phyloP scores from a whole-genome alignment of 768 basidiomycete genomes.

The Suillus weaverae region DNA sequence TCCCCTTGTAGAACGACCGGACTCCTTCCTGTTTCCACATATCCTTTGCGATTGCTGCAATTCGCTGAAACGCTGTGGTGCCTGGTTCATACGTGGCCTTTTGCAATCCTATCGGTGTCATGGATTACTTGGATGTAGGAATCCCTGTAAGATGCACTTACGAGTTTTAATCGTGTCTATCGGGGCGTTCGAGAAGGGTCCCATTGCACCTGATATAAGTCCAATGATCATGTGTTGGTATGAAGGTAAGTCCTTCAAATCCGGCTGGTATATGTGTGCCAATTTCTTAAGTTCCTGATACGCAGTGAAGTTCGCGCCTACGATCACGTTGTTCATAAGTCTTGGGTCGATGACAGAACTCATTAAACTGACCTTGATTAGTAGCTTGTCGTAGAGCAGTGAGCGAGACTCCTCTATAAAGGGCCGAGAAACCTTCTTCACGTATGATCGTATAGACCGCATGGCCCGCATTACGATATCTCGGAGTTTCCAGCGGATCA shows the following conservation, averaged over 20 bases:
- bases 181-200: conserved; percentile 97
- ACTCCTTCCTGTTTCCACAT: conserved; percentile 94
- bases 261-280: conserved; percentile 76
- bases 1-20: conserved; percentile 95
- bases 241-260: conserved; percentile 76
- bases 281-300: conserved; percentile 96
- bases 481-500: conserved; percentile 89
- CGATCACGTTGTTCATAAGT: not conserved
- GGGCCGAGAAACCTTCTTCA: conserved; percentile 82
- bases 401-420: conserved; percentile 91
- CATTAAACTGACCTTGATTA: conserved; percentile 72
- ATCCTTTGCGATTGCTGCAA: conserved; percentile 77
- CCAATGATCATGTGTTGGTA: conserved; percentile 97
- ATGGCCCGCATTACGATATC: conserved; percentile 96
- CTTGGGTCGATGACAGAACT: conserved; percentile 5
- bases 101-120: conserved; percentile 63
- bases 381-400: conserved; percentile 96
- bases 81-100: conserved; percentile 75
- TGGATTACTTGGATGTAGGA: conserved; percentile 8
- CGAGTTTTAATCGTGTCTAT: conserved; percentile 96
- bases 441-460: conserved; percentile 92
- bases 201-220: conserved; percentile 95
- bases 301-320: conserved; percentile 95
- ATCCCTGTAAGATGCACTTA: conserved; percentile 36
- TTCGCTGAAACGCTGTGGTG: conserved; percentile 75